Conservation (phyloP, 2,329 filamentous ascomycete species). For the Penicillium fuscoglaucum region DNA sequence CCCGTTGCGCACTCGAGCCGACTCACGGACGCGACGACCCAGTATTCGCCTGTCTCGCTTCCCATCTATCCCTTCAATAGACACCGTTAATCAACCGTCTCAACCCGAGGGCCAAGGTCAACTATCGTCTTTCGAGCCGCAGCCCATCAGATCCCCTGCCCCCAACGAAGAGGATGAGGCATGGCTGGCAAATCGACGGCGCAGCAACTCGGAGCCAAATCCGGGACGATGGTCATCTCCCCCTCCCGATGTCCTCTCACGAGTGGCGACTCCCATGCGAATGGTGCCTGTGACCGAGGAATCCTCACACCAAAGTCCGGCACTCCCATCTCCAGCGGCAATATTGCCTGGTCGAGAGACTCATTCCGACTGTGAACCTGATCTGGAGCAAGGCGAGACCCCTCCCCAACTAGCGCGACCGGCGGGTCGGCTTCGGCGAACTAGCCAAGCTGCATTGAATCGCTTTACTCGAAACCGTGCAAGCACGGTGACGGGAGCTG, state of each 20-base stretch:
- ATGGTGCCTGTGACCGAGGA: slow-evolving; percentile 38
- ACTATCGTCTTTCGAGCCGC: slow-evolving; percentile 21
- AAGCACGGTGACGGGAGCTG: slow-evolving; percentile 30
- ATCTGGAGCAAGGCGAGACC: slow-evolving; percentile 16
- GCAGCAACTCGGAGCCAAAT: slow-evolving; percentile 45
- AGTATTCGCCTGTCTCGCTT: slow-evolving; percentile 34
- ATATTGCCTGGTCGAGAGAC: not conserved
- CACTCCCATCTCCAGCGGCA: slow-evolving; percentile 7
- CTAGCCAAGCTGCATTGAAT: slow-evolving; percentile 34
- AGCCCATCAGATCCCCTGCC: slow-evolving; percentile 17
- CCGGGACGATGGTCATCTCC: slow-evolving; percentile 36
- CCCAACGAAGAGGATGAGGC: slow-evolving; percentile 30
- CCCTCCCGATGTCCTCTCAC: slow-evolving; percentile 20
- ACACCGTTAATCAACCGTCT: slow-evolving; percentile 12
- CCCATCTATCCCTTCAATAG: slow-evolving; percentile 21
- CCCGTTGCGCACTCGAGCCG: slow-evolving; percentile 22
- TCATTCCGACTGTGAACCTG: slow-evolving; percentile 3
- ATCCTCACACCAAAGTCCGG: slow-evolving; percentile 22
- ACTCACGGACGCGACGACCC: slow-evolving; percentile 32
- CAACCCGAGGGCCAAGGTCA: slow-evolving; percentile 10
- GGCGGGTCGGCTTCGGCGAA: slow-evolving; percentile 32
- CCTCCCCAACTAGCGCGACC: slow-evolving; percentile 18
- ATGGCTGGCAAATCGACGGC: slow-evolving; percentile 35
- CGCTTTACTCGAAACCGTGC: slow-evolving; percentile 37
- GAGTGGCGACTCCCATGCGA: slow-evolving; percentile 31